Evolutionary conservation across 306 rosid species (phyloP), one percentile per base, ranked within the genome.

Genomic region (Dryas drummondii): DNA sequence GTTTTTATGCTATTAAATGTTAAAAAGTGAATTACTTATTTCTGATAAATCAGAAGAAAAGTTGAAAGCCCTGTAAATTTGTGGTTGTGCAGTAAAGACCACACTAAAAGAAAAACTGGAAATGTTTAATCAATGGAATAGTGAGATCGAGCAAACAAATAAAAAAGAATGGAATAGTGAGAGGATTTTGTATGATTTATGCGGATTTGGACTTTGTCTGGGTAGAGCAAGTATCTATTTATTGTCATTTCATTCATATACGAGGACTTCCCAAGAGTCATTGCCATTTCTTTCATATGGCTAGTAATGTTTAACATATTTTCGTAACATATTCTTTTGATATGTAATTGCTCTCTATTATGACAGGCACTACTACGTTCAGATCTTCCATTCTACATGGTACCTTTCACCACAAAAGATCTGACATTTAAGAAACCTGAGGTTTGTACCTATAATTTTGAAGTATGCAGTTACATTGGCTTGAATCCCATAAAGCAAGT

Each of bases 301-400:
- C 44, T 49, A 49, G 17, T 68, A 22, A 50, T 49, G 26, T 49
- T n/a, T 49, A 1, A 49, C 58, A 49, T 6, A 22, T 48, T 27
- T 12, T 32, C 37, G 1, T 32, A 32, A 32, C 37, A 22, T 52
- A 41, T 52, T 37, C 32, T 69, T 69, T 51, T 69, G 32, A 16
- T 16, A 52, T 52, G 9, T 52, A 37, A 22, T 40, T 70, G 49
- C 16, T 37, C 16, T 4, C 11, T 52, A 53, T 74, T 75, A 72
- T 80, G 83, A 45, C 94, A 94, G 98, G 98, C 92, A 40, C 72
- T 87, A 71, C 72, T 91, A 74, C 97, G 98, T 52, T 88, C 86
- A 71, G 98, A 94, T 86, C 96, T 94, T 84, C 98, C 98, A 48
- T 64, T 50, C 75, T 94, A 94, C 88, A 90, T 94, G 97, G 97